Conservation (phyloP, 371 early-diverging fungal genomes). For the Apophysomyces sp. region DNA sequence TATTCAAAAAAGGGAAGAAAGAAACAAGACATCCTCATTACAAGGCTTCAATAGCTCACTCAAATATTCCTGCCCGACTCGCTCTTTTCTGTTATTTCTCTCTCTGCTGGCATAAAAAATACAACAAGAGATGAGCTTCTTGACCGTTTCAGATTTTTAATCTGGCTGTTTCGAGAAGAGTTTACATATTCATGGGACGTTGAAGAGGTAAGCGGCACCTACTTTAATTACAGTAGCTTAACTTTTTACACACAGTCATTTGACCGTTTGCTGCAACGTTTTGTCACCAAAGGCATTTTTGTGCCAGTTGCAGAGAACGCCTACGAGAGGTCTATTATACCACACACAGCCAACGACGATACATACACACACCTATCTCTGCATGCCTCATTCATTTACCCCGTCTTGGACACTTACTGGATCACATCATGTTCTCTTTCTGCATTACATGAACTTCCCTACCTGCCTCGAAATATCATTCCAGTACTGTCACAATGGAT, state of each 20-base stretch:
- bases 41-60: constrained; percentile 29
- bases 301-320: constrained; percentile 13
- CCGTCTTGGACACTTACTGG: constrained; percentile 51
- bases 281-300: constrained; percentile 24
- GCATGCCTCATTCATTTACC: constrained; percentile 45
- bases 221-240: not conserved
- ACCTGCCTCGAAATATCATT: constrained; percentile 49
- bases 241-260: constrained; percentile 28
- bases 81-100: constrained; percentile 39
- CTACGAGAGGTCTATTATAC: no score
- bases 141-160: constrained; percentile 40
- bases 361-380: constrained; percentile 29
- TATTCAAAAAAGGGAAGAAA: no score
- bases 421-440: constrained; percentile 52
- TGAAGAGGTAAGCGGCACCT: constrained; percentile 42
- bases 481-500: constrained; percentile 54
- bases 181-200: constrained; percentile 48
- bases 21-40: not conserved
- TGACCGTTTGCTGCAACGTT: constrained; percentile 27
- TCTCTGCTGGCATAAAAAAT: constrained; percentile 16
- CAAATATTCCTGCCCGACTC: constrained; percentile 46
- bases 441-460: constrained; percentile 45
- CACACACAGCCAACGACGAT: constrained; percentile 18
- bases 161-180: constrained; percentile 43
- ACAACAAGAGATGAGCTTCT: constrained; percentile 24